phyloP scores from a whole-genome alignment of 2,329 filamentous ascomycete species.

The Monosporascus sp. region DNA sequence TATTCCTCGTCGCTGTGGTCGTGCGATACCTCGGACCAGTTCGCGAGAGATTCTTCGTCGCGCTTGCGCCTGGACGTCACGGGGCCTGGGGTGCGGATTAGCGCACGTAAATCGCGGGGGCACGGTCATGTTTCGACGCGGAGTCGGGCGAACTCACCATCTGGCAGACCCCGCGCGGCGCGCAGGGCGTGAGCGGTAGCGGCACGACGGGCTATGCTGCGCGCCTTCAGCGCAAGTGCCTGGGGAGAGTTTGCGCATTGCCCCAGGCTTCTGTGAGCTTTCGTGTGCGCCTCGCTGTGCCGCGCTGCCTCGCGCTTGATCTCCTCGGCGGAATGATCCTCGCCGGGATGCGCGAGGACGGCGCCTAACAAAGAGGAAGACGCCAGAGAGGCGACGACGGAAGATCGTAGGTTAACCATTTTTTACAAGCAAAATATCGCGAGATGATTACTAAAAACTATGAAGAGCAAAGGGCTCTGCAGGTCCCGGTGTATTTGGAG shows the following conservation, averaged over 20 bases:
- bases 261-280: conserved; percentile 30
- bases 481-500: no score
- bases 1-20: conserved; percentile 22
- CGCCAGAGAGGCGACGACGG: conserved; percentile 19
- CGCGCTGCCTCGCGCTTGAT: conserved; percentile 25
- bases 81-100: conserved; percentile 8
- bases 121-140: neutral
- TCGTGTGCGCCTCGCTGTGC: conserved; percentile 26
- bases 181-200: conserved; percentile 30
- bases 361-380: conserved; percentile 14
- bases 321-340: conserved; percentile 23
- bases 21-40: conserved; percentile 19
- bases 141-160: conserved; percentile 12
- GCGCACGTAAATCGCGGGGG: neutral
- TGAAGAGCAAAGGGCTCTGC: no score
- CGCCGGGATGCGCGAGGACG: conserved; percentile 32
- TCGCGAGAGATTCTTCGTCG: conserved; percentile 18
- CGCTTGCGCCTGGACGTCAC: conserved; percentile 24
- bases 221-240: conserved; percentile 30
- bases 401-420: conserved; percentile 20
- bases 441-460: no score
- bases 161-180: conserved; percentile 26
- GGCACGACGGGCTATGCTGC: conserved; percentile 31
- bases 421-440: neutral
- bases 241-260: conserved; percentile 30